Base-by-base conservation (phyloP, 2,329 filamentous ascomycete species). In the Claviceps purpurea region DNA sequence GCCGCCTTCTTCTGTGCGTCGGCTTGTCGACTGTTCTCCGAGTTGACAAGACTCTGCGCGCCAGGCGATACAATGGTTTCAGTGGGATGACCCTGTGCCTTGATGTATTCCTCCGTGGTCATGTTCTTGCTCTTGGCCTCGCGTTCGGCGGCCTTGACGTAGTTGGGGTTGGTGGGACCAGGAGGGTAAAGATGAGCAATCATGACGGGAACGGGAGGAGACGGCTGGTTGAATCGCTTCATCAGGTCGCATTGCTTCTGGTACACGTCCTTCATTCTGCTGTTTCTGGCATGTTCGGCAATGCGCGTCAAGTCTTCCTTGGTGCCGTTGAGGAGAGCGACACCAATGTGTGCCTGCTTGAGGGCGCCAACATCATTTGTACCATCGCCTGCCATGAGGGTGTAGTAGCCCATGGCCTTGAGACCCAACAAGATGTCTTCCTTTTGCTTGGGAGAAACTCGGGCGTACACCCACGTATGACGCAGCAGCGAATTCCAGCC, bases 251-350 rank as follows among this genome's bases (percentile, higher is more conserved):
- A 79, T 68, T 98, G 93, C 75, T 98, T 97, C 73, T 97, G 89
- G 66, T 98, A 98, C 57, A 98, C 81, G 58, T 96, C 90, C 77
- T 96, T 97, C 87, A 98, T 94, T 76, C 89, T 95, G 42, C 85
- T 95, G 68, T 89, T 95, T 60, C 93, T 85, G 62, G 86, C 84
- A 69, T 98, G 90, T 64, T 97, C 93, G 26, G 87, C 85, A 61
- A 98, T 98, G 66, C 85, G 89, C 52, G 83, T 84, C 51, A 98
- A 78, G 65, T 97, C 93, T 22, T 97, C 87, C 58, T 83, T 85
- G 1, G 90, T 94, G 56, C 93, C 93, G 68, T 98, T 98, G 59
- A 98, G 81, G 49, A 98, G 81, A 22, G 93, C 93, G 56, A 98
- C 87, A 69, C 93, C 93, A 57, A 98, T 89, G 65, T 98, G 93